A percentile compares a stretch with the other conserved stretches of the same genome.
These are phyloP conservation scores for Talaromyces stipitatus DNA, from an alignment of 495 filamentous ascomycete species.

Conservation along the genomic window DNA sequence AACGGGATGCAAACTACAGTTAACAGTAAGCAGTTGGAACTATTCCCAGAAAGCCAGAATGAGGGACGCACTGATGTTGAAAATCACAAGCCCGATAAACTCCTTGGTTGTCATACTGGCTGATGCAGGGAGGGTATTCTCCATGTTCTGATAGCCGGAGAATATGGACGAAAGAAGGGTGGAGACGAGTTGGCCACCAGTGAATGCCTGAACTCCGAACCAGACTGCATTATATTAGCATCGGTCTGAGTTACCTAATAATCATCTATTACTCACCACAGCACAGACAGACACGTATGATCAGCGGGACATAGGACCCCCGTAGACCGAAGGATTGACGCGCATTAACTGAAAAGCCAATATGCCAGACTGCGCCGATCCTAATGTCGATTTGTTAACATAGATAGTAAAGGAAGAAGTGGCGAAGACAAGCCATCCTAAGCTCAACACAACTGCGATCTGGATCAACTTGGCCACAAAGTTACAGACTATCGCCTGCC, in stretches of 20 bases:
- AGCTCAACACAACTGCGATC: conserved; percentile 8
- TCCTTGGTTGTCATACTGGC: conserved; percentile 18
- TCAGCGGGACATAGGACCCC: conserved; percentile 8
- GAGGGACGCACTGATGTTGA: neutral
- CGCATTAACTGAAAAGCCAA: conserved; percentile 17
- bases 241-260: no score
- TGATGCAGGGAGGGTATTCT: conserved; percentile 21
- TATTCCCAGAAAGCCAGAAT: neutral
- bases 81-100: conserved; percentile 24
- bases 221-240: no score
- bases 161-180: conserved; percentile 22
- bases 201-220: conserved; percentile 11
- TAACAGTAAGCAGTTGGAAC: neutral
- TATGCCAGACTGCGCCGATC: conserved; percentile 14
- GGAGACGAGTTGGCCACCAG: conserved; percentile 17
- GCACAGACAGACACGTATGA: conserved; percentile 7
- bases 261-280: neutral
- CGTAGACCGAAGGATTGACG: conserved; percentile 9
- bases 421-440: neutral
- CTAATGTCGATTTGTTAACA: conserved; percentile 2
- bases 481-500: conserved; percentile 17
- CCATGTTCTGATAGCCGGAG: conserved; percentile 19
- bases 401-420: no score
- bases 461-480: conserved; percentile 10
- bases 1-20: conserved; percentile 21